Base-by-base conservation (phyloP, 2,329 filamentous ascomycete species). In the Saccharata proteae region DNA sequence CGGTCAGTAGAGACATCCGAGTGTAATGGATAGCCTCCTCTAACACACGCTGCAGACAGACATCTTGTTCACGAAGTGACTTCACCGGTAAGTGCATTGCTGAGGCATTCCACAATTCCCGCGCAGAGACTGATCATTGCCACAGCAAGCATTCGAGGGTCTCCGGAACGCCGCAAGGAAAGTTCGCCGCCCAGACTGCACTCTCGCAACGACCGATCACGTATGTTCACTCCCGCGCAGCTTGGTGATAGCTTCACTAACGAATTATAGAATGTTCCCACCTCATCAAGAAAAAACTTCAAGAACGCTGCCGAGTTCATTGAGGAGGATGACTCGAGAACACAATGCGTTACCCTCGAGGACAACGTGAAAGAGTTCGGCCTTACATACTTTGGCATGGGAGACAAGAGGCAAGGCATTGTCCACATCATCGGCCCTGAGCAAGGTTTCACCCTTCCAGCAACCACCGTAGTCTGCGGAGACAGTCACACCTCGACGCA, bases 21-120 rank as follows among this genome's bases (percentile, higher is more conserved):
- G 6, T 12, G 16, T 35, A 16, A 14, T 12, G 18, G 16, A 16
- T 20, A 24, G 30, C 26, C 17, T 15, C 29, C 30, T 33, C 44
- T 57, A 40, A 57, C 42, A 35, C 29, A 30, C 28, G n/a, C 26
- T 36, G 35, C 48, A 86, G 84, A 93, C 62, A 74, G 90, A 58
- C 90, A 98, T 68, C 71, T 98, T 40, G 86, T 96, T 40, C 90
- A 98, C 57, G 90, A 98, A 68, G 90, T 98, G 55, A 98, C 90
- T 47, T 94, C 88, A 48, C 90, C 90, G 41, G 80, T 85, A 71
- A 54, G 77, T 59, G 18, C 17, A 18, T 18, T 16, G 14, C 17
- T 19, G 11, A 13, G 21, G 13, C n/a, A 16, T 13, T 19, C 22
- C 33, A 22, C 28, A 16, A 13, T 23, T 21, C 7, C 16, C 12